phyloP scores from a whole-genome alignment of 192 early-diverging fungal species.

The Entophlyctis luteolus region DNA sequence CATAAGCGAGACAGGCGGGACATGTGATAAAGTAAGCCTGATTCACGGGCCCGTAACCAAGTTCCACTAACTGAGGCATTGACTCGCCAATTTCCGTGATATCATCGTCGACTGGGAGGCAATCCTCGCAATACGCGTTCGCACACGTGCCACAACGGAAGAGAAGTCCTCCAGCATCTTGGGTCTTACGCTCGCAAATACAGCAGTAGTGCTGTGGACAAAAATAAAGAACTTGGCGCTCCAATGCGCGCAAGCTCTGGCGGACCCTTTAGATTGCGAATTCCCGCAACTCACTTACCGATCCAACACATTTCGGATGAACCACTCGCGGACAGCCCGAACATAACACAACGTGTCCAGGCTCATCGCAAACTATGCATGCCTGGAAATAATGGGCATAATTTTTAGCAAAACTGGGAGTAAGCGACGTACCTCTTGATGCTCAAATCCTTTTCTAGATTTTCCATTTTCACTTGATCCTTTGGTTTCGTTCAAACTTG shows the following conservation, averaged over 20 bases:
- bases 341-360: constrained; percentile 15
- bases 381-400: not conserved
- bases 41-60: constrained; percentile 28
- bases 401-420: not conserved
- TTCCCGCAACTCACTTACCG: not conserved
- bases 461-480: not conserved
- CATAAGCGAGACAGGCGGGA: constrained; percentile 13
- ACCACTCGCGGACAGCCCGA: constrained; percentile 21
- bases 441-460: not conserved
- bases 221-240: constrained; percentile 4
- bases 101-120: constrained; percentile 27
- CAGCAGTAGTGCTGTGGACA: constrained; percentile 38
- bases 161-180: constrained; percentile 40
- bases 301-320: constrained; percentile 19
- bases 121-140: constrained; percentile 36
- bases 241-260: constrained; percentile 3
- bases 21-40: constrained; percentile 42
- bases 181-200: constrained; percentile 28
- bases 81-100: constrained; percentile 31
- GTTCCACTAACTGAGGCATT: constrained; percentile 25
- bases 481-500: too few relatives aligned
- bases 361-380: constrained; percentile 22
- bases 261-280: too few relatives aligned
- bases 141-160: constrained; percentile 42
- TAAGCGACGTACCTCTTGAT: not conserved